These are phyloP conservation scores for Pulveroboletus sp. DNA, from an alignment of 768 basidiomycete species.

Conservation along the genomic window DNA sequence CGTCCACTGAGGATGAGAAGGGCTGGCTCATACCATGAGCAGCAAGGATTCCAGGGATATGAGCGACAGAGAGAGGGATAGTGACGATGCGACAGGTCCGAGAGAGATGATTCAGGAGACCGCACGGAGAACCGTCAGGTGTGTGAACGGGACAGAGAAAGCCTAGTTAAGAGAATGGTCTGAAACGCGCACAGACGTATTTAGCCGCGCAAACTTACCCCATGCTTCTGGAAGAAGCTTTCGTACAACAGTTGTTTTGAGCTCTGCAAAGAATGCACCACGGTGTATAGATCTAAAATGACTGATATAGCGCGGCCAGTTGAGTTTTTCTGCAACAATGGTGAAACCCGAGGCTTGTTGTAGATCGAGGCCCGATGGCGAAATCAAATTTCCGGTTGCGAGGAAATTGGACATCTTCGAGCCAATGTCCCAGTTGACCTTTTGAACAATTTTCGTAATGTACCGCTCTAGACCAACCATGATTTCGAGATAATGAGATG, in stretches of 20 bases:
- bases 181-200: conserved; percentile 1
- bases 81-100: conserved; percentile 92
- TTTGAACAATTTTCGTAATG: conserved; percentile 67
- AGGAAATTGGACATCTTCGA: conserved; percentile 89
- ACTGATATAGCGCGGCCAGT: conserved; percentile 97
- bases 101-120: conserved; percentile 94
- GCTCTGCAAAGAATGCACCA: conserved; percentile 98
- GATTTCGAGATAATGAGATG: conserved; percentile 2
- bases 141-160: conserved; percentile 99
- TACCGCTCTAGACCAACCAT: conserved; percentile 60
- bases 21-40: conserved; percentile 94
- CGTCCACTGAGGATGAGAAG: conserved; percentile 78
- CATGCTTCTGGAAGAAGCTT: conserved; percentile 97
- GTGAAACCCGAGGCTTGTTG: conserved; percentile 99
- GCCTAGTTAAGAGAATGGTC: conserved; percentile 42
- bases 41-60: conserved; percentile 79
- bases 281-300: conserved; percentile 98
- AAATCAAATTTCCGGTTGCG: conserved; percentile 94
- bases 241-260: conserved; percentile 96
- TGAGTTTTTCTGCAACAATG: conserved; percentile 97
- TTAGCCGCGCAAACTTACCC: conserved; percentile 52
- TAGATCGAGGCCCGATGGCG: conserved; percentile 92
- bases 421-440: conserved; percentile 91
- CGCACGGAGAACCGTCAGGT: conserved; percentile 97
- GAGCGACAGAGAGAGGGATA: conserved; percentile 63